Evolutionary conservation across 2,329 filamentous ascomycete genomes (phyloP), one percentile per base, ranked within the genome.

Genomic region (Scedosporium dehoogii): DNA sequence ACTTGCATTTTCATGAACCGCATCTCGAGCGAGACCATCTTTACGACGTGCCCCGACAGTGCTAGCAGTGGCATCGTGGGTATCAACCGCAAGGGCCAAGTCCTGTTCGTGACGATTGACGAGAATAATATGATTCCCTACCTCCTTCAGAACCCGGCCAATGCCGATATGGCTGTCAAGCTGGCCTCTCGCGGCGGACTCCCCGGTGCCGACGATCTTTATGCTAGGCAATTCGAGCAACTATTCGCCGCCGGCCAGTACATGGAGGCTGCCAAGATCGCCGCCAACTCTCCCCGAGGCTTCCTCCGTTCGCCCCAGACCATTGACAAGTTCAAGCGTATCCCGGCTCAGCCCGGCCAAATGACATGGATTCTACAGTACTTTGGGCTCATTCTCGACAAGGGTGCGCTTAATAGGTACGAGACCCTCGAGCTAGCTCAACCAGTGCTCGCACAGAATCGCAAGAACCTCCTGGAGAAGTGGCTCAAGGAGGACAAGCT

Each of bases 1-100:
- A 90, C 89, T 12, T 96, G 91, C 74, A 94, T 99, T 73, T 99
- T 97, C 84, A 96, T 99, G 92, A 99, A 99, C 82, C 89, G 96
- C 69, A 99, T 99, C 71, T 99, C 94, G 41, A 96, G 92, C 80
- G 94, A 99, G 73, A 99, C 94, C 27, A 97, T 99, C 73, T 99
- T 99, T 79, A 96, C 93, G 27, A 97, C 92, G 21, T 89, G 91
- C 57, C 79, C 87, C 42, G 94, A 99, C 73, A 83, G 84, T 62
- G 87, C 92, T 23, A 96, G 91, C 18, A 85, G 88, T 56, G 96
- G 96, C 69, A 89, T 99, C 66, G 84, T 99, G 61, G 92, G 91
- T 69, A 93, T 99, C 73, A 99, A 99, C 79, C 88, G 96, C 71
- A 96, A 96, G 80, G 96, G 94, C 66, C 94, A 99, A 77, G 92